Evolutionary conservation across 2,329 filamentous ascomycete genomes (phyloP).

Genomic region (Penicillium sp.): DNA sequence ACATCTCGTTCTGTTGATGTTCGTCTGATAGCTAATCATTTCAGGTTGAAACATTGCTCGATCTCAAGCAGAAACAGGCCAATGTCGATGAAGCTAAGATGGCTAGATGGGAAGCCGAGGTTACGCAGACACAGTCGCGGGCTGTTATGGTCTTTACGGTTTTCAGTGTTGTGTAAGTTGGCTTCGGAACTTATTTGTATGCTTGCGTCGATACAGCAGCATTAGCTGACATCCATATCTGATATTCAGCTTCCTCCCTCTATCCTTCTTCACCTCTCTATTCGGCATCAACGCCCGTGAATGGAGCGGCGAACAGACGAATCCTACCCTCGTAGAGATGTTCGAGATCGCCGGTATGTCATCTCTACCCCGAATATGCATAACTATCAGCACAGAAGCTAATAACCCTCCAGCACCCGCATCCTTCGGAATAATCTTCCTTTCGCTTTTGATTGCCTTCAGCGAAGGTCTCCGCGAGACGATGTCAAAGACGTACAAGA

Average conservation of each 20-base stretch:
- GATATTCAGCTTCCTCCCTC: constrained; percentile 50
- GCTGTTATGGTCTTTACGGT: constrained; percentile 58
- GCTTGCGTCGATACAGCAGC: too few relatives aligned
- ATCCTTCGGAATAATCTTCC: constrained; percentile 50
- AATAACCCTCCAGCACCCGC: constrained; percentile 33
- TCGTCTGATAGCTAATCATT: constrained; percentile 6
- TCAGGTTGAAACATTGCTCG: constrained; percentile 61
- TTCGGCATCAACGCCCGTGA: constrained; percentile 64
- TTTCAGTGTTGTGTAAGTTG: constrained; percentile 57
- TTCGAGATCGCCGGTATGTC: constrained; percentile 30
- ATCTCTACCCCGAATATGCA: too few relatives aligned
- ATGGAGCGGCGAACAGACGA: constrained; percentile 51
- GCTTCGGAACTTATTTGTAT: not conserved
- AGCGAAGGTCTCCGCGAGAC: constrained; percentile 36
- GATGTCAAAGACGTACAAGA: constrained; percentile 25
- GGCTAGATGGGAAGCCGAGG: constrained; percentile 59
- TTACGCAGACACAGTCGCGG: constrained; percentile 59
- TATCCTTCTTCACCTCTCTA: constrained; percentile 62
- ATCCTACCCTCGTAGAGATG: constrained; percentile 34
- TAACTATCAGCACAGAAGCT: not conserved
- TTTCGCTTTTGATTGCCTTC: constrained; percentile 56
- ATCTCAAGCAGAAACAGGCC: constrained; percentile 64
- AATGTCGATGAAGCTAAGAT: constrained; percentile 64
- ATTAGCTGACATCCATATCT: not conserved
- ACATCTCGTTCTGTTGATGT: not conserved